Evolutionary conservation across 139 green algal genomes (phyloP), one percentile per base, ranked within the genome.

Genomic region (Chlamydomonas incerta): DNA sequence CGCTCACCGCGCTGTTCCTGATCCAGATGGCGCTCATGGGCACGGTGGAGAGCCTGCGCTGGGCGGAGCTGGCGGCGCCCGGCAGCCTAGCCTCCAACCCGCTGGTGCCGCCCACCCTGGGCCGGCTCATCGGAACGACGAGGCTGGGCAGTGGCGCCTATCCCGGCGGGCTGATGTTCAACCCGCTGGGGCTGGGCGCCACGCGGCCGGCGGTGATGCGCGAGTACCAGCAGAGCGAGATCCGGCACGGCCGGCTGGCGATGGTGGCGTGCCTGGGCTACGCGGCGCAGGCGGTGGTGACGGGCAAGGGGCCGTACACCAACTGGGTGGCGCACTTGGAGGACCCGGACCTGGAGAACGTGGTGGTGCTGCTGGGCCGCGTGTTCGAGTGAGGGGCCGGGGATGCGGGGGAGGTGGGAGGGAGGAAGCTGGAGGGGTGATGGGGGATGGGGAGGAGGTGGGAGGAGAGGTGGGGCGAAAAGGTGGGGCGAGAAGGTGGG

Each of bases 91-190:
- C n/a, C 23, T 72, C n/a, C 37, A 10, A 4, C n/a, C 11, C 3
- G 71, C 88, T 96, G 74, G 41, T 50, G 41, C 41, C 41, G 8
- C 29, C 93, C 31, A 90, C 88, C 29, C 74, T 94, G 76, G 89
- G 94, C 71, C 81, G 87, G 24, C 72, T 91, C 26, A 82, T 72
- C 5, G 87, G 47, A 31, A 77, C 86, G 50, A 90, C 92, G 79
- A 80, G 85, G 68, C 83, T 77, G 28, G 93, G 92, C 46, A 79
- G 85, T 29, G 86, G 92, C 24, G 77, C 83, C 29, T 97, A 97
- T 90, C 95, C 95, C 3, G 88, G 94, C 15, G 95, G 95, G 50
- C 62, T 88, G 0, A 77, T 95, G 72, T 97, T 97, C 90, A 96
- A 97, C 90, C 72, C 82, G 41, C 63, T 82, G 82, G 62, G 67